Evolutionary conservation across 2,329 filamentous ascomycete species (phyloP), one percentile per base, ranked within the genome.

Genomic region (Monosporascus sp.): DNA sequence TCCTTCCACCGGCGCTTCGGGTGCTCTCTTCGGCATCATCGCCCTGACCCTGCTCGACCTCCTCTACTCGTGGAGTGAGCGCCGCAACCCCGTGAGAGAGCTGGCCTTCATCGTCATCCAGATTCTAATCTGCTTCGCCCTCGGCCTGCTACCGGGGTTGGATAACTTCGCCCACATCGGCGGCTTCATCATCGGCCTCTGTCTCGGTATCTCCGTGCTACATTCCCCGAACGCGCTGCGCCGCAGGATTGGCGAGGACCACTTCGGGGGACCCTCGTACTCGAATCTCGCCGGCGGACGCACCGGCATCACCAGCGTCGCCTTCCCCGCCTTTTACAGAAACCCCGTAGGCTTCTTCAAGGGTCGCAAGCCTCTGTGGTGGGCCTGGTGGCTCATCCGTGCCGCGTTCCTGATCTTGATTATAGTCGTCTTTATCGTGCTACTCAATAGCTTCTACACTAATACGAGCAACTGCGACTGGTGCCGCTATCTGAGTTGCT

Each of bases 111-210:
- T 97, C 68, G 58, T 92, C 47, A 73, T 97, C 52, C 92, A 97
- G 65, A 84, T 97, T 57, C 75, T 86, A 60, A 91, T 99, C 60
- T 91, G 91, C 0, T 97, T 99, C 67, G 91, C 94, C 17, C 81
- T 99, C 2, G 94, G 94, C 37, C 80, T 99, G 4, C 79, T 99
- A 1, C 94, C 94, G 0, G 93, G 92, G 8, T 74, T 99, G 47
- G 94, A 99, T 76, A 99, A 99, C 71, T 99, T 97, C 70, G 89
- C 90, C 17, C 94, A 99, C 62, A 97, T 99, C 57, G 94, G 94
- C 51, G 94, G 94, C 2, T 97, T 97, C 70, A 73, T 96, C 49
- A 96, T 96, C 85, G 94, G 94, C 1, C 74, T 99, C 7, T 87
- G 87, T 0, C 81, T 97, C 1, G 94, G 94, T 14, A 79, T 97